A percentile compares a stretch with the other conserved stretches of the same genome.
These are phyloP conservation scores for Sisymbrium altissimum DNA, from an alignment of 345 rosid species.

Conservation along the genomic window DNA sequence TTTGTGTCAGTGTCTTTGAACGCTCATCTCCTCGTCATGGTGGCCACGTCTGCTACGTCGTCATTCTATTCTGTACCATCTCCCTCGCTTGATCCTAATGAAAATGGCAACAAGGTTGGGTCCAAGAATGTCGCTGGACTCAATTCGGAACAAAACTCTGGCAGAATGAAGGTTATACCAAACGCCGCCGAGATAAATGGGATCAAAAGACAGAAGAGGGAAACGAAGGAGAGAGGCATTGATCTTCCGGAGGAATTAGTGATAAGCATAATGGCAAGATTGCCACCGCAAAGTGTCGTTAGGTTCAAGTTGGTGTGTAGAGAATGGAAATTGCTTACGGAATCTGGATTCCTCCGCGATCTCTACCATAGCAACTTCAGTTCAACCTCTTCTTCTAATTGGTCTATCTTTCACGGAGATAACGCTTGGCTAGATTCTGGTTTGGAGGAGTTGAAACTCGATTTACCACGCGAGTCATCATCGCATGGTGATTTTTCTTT, in stretches of 20 bases:
- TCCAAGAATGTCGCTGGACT: slow-evolving; percentile 50
- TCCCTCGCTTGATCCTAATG: slow-evolving; percentile 45
- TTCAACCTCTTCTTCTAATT: background rate
- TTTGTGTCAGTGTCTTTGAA: slow-evolving; percentile 25
- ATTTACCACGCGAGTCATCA: background rate
- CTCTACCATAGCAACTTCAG: background rate
- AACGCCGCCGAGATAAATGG: too few species aligned
- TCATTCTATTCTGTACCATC: slow-evolving; percentile 64
- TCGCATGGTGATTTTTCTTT: background rate
- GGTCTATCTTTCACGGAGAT: background rate
- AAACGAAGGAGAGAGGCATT: background rate
- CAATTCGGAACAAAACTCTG: slow-evolving; percentile 43
- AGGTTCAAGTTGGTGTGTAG: background rate
- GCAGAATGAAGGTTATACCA: slow-evolving; percentile 71
- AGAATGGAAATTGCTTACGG: background rate
- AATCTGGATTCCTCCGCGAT: background rate
- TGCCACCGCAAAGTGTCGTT: background rate
- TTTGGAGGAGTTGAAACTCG: background rate
- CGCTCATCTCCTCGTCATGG: slow-evolving; percentile 47
- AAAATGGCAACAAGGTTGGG: slow-evolving; percentile 48
- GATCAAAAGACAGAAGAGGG: too few species aligned
- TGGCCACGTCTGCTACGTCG: slow-evolving; percentile 69
- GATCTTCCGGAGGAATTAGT: background rate
- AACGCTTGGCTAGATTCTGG: background rate
- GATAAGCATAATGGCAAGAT: background rate